Conservation (phyloP, 75 land plant genomes). For the Adiantum capillusveneris region DNA sequence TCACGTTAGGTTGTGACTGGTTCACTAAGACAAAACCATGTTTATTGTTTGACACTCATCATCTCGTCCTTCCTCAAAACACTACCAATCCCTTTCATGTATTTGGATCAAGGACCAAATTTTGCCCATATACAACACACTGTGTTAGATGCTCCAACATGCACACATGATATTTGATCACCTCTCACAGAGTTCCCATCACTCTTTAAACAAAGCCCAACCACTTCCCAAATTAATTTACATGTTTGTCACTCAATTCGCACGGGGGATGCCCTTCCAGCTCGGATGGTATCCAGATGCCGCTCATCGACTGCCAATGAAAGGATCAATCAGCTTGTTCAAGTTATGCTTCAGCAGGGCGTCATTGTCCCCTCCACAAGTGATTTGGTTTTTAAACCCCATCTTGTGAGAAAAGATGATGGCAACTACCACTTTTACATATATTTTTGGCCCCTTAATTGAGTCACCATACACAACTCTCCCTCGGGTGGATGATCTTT, state of each 20-base stretch:
- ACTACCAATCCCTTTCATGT: no score
- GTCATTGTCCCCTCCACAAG: slow-evolving; percentile 1
- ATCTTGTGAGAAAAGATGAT: slow-evolving; percentile 7
- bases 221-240: neutral
- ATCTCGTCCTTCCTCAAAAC: neutral
- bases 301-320: neutral
- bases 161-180: neutral
- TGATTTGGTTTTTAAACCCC: slow-evolving; percentile 1
- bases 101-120: no score
- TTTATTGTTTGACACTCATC: neutral
- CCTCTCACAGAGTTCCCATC: neutral
- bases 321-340: neutral
- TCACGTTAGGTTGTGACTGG: slow-evolving; percentile 2
- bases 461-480: neutral
- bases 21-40: neutral
- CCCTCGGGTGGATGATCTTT: slow-evolving; percentile 7
- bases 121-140: neutral
- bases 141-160: neutral
- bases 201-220: neutral
- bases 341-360: slow-evolving; percentile 6
- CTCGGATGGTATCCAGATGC: neutral
- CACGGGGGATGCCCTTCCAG: neutral
- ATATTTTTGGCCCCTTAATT: neutral
- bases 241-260: neutral
- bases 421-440: slow-evolving; percentile 4